Base-by-base conservation (phyloP, 495 filamentous ascomycete genomes). In the Daldinia childiae region DNA sequence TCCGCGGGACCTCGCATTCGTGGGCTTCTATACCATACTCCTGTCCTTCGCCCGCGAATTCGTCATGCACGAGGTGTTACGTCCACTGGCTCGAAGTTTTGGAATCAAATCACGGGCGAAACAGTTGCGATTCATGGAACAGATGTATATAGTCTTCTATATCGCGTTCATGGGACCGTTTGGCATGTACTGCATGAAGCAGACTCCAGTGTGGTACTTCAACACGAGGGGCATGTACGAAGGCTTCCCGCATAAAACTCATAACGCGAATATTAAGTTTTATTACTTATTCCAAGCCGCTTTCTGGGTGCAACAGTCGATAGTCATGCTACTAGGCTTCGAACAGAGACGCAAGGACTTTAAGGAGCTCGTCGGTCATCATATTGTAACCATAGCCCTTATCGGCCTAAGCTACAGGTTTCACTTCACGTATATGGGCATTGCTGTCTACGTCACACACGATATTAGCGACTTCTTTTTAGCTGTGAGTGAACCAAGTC, bases 181-280 rank as follows among this genome's bases (percentile, higher is more conserved):
- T 34, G 95, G 95, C 26, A 79, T 98, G 76, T 98, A 91, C 71
- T 92, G 97, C 59, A 98, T 99, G 95, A 89, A 84, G 71, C 84
- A 87, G 34, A 92, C 93, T 19, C 90, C 93, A 12, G 88, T 98
- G 15, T 99, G 95, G 95, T 98, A 97, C 78, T 99, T 98, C 85
- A 93, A 95, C 80, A 95, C 92, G 6, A 69, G 63, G 27, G 93
- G 89, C 64, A 97, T 97, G 92, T 99, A 94, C 77, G 93, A 95
- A 76, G 85, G 81, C 4, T 98, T 92, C 81, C 95, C 95, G 17
- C 95, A 99, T 80, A 86, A 86, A 66, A 41, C 39, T 2, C 39
- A 41, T 8, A 41, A 41, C 39, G 39, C 39, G 15, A 41, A 17
- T 41, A 15, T 41, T 8, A 41, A 41, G 15, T 41, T 41, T 17